Evolutionary conservation across 768 basidiomycete genomes (phyloP).

Genomic region (Pleurotus citrinopileatus): DNA sequence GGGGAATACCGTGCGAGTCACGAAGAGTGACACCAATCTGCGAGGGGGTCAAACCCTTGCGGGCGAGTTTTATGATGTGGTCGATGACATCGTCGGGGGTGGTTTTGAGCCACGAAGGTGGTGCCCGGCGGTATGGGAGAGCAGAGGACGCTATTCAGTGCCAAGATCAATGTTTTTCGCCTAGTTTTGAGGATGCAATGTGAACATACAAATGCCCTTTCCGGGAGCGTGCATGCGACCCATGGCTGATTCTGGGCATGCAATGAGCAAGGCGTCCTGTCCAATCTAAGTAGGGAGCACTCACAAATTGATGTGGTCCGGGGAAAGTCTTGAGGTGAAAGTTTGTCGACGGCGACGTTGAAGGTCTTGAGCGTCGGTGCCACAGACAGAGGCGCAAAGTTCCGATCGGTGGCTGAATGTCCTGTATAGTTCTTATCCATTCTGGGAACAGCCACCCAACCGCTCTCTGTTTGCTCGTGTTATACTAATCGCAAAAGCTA

Average conservation of each 20-base stretch:
- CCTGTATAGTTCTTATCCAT: conserved; percentile 67
- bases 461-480: conserved; percentile 33
- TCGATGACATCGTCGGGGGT: conserved; percentile 94
- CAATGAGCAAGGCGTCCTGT: conserved; percentile 15
- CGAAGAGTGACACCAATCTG: conserved; percentile 98
- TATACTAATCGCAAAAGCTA: conserved; percentile 22
- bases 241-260: conserved; percentile 51
- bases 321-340: conserved; percentile 43
- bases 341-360: conserved; percentile 25
- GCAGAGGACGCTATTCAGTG: conserved; percentile 75
- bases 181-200: not conserved
- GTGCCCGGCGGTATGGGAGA: conserved; percentile 93
- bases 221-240: conserved; percentile 99
- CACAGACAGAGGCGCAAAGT: conserved; percentile 16
- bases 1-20: conserved; percentile 97
- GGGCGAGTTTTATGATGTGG: conserved; percentile 95
- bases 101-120: conserved; percentile 96
- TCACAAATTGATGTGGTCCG: conserved; percentile 21
- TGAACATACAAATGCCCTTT: conserved; percentile 94
- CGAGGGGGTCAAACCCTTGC: conserved; percentile 96
- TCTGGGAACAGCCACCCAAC: conserved; percentile 24
- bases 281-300: conserved; percentile 9
- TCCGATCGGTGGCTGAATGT: conserved; percentile 41
- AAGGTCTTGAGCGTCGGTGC: conserved; percentile 11
- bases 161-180: not conserved